These are phyloP conservation scores for Bruguiera parviflora DNA, from an alignment of 345 rosid species.

Conservation along the genomic window DNA sequence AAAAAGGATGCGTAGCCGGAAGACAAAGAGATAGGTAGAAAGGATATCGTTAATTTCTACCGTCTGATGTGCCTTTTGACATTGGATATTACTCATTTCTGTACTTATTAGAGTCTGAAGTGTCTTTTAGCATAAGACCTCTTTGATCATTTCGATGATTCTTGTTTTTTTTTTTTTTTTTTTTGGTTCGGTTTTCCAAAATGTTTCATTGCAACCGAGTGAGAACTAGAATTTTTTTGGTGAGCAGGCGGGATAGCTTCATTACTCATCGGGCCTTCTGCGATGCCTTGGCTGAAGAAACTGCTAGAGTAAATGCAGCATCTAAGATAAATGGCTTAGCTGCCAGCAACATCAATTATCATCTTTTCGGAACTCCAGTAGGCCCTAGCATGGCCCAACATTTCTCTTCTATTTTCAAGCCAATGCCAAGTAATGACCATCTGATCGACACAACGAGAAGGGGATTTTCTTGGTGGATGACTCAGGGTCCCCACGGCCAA, in stretches of 20 bases:
- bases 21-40: conserved; percentile 9
- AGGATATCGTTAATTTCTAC: not conserved
- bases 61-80: not conserved
- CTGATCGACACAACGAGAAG: conserved; percentile 14
- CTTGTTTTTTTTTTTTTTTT: no score
- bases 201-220: not conserved
- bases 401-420: conserved; percentile 56
- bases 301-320: conserved; percentile 81
- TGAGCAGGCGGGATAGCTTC: conserved; percentile 85
- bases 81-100: no score
- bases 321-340: conserved; percentile 41
- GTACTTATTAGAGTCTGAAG: no score
- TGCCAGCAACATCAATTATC: conserved; percentile 28
- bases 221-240: not conserved
- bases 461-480: conserved; percentile 46
- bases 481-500: conserved; percentile 29
- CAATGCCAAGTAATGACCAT: conserved; percentile 39
- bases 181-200: no score
- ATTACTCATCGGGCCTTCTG: conserved; percentile 98
- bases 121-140: no score
- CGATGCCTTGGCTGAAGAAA: conserved; percentile 94
- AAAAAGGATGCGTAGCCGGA: not conserved
- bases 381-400: conserved; percentile 42
- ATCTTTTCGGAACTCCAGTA: conserved; percentile 47
- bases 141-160: no score